phyloP scores from a whole-genome alignment of 1,139 yeast species.

The Suhomyces atakaporum region DNA sequence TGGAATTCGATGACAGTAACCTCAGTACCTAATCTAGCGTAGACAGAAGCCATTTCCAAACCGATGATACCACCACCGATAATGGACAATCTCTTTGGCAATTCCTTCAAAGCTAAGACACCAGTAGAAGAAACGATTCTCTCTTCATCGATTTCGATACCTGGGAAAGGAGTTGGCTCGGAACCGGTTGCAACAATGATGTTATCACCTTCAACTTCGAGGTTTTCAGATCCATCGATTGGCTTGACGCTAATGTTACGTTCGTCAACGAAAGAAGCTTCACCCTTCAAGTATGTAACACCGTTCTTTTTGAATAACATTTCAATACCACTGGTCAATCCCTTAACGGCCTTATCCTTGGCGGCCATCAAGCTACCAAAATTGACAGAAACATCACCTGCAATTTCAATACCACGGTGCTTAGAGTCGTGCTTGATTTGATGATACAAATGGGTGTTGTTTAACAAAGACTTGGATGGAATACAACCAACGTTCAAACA shows the following conservation, averaged over 20 bases:
- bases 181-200: slow-evolving; percentile 97
- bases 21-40: slow-evolving; percentile 92
- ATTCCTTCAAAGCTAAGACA: slow-evolving; percentile 76
- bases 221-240: slow-evolving; percentile 75
- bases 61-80: slow-evolving; percentile 99
- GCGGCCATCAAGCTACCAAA: slow-evolving; percentile 83
- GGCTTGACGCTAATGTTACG: slow-evolving; percentile 79
- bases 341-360: slow-evolving; percentile 86
- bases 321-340: slow-evolving; percentile 92
- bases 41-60: slow-evolving; percentile 98
- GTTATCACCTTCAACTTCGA: slow-evolving; percentile 73
- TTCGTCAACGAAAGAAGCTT: slow-evolving; percentile 85
- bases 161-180: slow-evolving; percentile 98
- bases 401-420: slow-evolving; percentile 86
- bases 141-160: slow-evolving; percentile 94
- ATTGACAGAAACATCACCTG: slow-evolving; percentile 71
- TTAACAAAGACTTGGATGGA: slow-evolving; percentile 93
- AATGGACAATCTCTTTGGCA: slow-evolving; percentile 88
- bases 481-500: slow-evolving; percentile 98
- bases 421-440: slow-evolving; percentile 83
- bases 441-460: slow-evolving; percentile 93
- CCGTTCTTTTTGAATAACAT: slow-evolving; percentile 93
- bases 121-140: slow-evolving; percentile 97
- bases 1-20: slow-evolving; percentile 94
- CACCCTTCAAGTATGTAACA: slow-evolving; percentile 92